phyloP scores from a whole-genome alignment of 2,329 filamentous ascomycete genomes.

The Fusarium succisae region DNA sequence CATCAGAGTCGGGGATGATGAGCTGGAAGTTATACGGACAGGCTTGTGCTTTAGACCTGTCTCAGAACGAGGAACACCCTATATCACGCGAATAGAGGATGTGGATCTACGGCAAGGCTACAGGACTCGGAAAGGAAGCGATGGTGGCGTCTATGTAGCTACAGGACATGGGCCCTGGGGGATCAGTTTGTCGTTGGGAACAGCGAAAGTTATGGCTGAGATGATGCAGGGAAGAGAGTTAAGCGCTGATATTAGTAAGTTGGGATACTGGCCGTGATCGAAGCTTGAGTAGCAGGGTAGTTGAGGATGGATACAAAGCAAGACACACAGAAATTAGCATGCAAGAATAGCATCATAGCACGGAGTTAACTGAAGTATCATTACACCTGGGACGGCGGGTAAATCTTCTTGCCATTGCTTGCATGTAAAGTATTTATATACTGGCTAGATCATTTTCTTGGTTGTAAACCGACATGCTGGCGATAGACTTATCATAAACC shows the following conservation, averaged over 20 bases:
- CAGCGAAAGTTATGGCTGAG: constrained; percentile 76
- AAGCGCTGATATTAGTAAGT: constrained; percentile 64
- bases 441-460: no score
- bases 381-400: neutral
- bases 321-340: neutral
- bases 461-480: no score
- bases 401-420: neutral
- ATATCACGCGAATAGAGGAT: constrained; percentile 68
- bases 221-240: constrained; percentile 68
- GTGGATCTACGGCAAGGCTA: constrained; percentile 60
- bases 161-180: constrained; percentile 83
- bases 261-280: constrained; percentile 26
- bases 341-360: neutral
- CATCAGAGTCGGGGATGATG: constrained; percentile 54
- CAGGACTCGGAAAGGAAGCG: constrained; percentile 51
- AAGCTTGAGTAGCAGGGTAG: neutral
- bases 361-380: neutral
- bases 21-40: constrained; percentile 70
- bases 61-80: constrained; percentile 69
- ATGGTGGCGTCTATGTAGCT: constrained; percentile 75
- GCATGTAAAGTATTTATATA: neutral
- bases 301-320: neutral
- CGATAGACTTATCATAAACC: neutral
- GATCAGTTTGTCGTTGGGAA: constrained; percentile 71
- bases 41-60: constrained; percentile 79